phyloP scores from a whole-genome alignment of 2,329 filamentous ascomycete species.

The Phialophora expanda region DNA sequence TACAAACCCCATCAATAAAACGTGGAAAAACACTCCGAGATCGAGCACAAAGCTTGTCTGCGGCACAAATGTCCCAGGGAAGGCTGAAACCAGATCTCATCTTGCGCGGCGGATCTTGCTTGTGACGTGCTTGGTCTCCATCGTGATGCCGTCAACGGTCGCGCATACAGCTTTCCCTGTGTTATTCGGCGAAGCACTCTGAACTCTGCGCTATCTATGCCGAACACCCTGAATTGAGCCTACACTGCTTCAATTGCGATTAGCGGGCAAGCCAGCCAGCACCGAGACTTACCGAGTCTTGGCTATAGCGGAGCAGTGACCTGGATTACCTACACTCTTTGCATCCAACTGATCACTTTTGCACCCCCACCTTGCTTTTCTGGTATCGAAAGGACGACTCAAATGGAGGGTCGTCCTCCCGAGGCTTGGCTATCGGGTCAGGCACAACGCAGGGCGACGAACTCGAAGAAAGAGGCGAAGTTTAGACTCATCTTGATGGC shows the following conservation, averaged over 20 bases:
- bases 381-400: background rate
- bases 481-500: background rate
- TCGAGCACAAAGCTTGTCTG: background rate
- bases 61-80: background rate
- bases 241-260: background rate
- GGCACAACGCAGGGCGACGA: background rate
- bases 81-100: constrained; percentile 2
- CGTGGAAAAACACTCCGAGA: background rate
- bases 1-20: background rate
- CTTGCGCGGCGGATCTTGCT: background rate
- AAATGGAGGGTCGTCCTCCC: background rate
- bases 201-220: background rate
- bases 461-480: background rate
- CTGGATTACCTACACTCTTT: background rate
- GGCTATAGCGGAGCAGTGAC: background rate
- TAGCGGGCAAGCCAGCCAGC: background rate
- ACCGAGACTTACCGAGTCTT: background rate
- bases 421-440: background rate
- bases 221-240: background rate
- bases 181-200: background rate
- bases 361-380: background rate
- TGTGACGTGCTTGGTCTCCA: constrained; percentile 7
- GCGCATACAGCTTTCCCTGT: background rate
- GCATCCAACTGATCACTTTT: background rate
- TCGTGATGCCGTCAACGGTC: background rate